Percentiles rank a stretch among this genome's conserved stretches.
Conservation (phyloP, 2,329 filamentous ascomycete genomes). For the Thielaviopsis ethacetica region DNA sequence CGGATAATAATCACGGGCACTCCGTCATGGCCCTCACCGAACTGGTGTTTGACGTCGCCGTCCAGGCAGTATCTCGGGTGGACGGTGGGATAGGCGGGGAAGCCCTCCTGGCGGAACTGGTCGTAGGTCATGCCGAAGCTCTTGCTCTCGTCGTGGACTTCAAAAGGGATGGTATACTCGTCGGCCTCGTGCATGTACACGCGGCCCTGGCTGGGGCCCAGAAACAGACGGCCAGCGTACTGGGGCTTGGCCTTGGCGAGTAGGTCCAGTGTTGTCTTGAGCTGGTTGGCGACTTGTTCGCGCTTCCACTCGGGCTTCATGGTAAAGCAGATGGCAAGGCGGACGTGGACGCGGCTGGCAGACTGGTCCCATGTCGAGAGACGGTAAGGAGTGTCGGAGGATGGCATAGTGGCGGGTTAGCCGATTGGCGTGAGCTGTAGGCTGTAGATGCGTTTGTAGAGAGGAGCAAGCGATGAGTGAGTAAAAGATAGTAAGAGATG, state of each 20-base stretch:
- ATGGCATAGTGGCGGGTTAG: background rate
- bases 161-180: slow-evolving; percentile 14
- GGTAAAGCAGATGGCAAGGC: slow-evolving; percentile 16
- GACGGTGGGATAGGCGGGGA: slow-evolving; percentile 19
- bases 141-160: slow-evolving; percentile 12
- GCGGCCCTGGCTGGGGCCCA: slow-evolving; percentile 13
- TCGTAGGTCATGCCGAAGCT: slow-evolving; percentile 16
- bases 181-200: slow-evolving; percentile 13
- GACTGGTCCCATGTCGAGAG: slow-evolving; percentile 14
- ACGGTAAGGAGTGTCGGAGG: slow-evolving; percentile 4
- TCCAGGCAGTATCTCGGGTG: slow-evolving; percentile 14
- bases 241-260: slow-evolving; percentile 16
- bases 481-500: too few relatives aligned
- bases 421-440: background rate
- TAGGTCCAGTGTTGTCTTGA: slow-evolving; percentile 13
- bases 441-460: too few relatives aligned
- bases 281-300: slow-evolving; percentile 9
- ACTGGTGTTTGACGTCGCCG: slow-evolving; percentile 3
- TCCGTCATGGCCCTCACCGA: background rate
- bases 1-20: slow-evolving; percentile 24
- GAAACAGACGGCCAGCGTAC: slow-evolving; percentile 17
- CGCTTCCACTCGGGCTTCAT: slow-evolving; percentile 10
- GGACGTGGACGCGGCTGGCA: slow-evolving; percentile 12
- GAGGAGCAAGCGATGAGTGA: too few relatives aligned
- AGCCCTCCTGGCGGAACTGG: slow-evolving; percentile 16